phyloP scores from a whole-genome alignment of 345 rosid genomes.

The Bruguiera sexangula region DNA sequence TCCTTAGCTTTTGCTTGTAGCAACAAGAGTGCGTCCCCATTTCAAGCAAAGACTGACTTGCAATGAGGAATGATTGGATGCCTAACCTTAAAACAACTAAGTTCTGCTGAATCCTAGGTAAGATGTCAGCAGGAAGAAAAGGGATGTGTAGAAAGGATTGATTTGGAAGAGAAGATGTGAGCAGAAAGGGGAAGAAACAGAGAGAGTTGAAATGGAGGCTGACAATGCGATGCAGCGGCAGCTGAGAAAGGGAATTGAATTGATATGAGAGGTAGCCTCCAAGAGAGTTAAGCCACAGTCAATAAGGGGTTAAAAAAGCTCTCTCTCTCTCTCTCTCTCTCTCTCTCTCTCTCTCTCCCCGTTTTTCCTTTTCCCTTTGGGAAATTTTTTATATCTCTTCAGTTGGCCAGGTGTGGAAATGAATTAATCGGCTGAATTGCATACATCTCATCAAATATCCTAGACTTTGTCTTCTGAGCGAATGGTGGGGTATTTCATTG shows the following conservation, averaged over 20 bases:
- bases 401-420: conserved; percentile 15
- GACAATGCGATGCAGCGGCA: conserved; percentile 47
- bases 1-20: conserved; percentile 93
- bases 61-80: conserved; percentile 9
- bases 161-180: conserved; percentile 15
- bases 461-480: conserved; percentile 35
- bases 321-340: not conserved
- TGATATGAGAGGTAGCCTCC: conserved; percentile 37
- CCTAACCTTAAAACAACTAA: conserved; percentile 24
- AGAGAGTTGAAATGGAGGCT: conserved; percentile 25
- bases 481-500: conserved; percentile 37
- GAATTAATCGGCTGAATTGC: conserved; percentile 26
- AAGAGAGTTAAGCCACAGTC: conserved; percentile 30
- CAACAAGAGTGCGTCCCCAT: conserved; percentile 99
- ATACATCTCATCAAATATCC: conserved; percentile 36
- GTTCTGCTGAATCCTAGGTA: conserved; percentile 33
- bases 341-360: not conserved
- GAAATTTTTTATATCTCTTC: not conserved
- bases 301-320: conserved; percentile 10
- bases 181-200: conserved; percentile 10
- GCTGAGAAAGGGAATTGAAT: conserved; percentile 41
- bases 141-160: conserved; percentile 14
- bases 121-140: conserved; percentile 37
- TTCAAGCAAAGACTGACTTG: conserved; percentile 16
- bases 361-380: not conserved